Base-by-base conservation (phyloP, 75 land plant species). In the Selaginella moellendorffii region DNA sequence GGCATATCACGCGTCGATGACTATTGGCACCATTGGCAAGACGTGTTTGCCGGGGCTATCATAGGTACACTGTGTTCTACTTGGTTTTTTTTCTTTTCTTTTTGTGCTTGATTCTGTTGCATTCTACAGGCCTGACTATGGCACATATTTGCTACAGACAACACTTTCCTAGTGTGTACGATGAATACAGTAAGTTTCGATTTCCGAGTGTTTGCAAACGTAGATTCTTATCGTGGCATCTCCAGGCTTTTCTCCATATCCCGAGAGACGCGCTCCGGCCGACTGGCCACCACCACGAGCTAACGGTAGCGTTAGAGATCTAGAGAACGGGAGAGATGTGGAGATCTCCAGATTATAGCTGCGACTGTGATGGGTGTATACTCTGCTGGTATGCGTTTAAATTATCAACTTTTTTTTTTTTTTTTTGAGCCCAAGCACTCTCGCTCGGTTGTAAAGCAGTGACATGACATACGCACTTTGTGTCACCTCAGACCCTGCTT, bases 21-120 rank as follows among this genome's bases (percentile, higher is more conserved):
- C 31, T 88, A 88, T 72, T 82, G 87, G 83, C 96, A 90, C 68
- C 93, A 88, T 58, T 90, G 96, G 96, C 80, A 81, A 59, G 93
- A 90, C 76, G 84, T 90, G 0, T 78, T 90, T 63, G 78, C 71
- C 17, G 96, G 87, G 28, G 87, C 78, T 19, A 27, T 83, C 21
- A 2, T 89, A 70, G 96, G 96, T 86, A 51, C 2, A 27, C 62
- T 71, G 22, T 29, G 29, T 58, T 2, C 26, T 26, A 12, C 2
- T 2, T 28, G 31, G 12, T 2, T 18, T 2, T 62, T 8, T 62
- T 2, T 24, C 10, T 62, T 20, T 9, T 20, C 8, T 56, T 24
- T 20, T 5, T 56, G 24, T 20, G n/a, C 30, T 28, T 19, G n/a
- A 62, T 26, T 8, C 24, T 26, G 18, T 28, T 65, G n/a, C 24